A percentile compares a stretch with the other conserved stretches of the same genome.
phyloP scores from a whole-genome alignment of 2,329 filamentous ascomycete genomes.

The Torrubiellomyces zombiae region DNA sequence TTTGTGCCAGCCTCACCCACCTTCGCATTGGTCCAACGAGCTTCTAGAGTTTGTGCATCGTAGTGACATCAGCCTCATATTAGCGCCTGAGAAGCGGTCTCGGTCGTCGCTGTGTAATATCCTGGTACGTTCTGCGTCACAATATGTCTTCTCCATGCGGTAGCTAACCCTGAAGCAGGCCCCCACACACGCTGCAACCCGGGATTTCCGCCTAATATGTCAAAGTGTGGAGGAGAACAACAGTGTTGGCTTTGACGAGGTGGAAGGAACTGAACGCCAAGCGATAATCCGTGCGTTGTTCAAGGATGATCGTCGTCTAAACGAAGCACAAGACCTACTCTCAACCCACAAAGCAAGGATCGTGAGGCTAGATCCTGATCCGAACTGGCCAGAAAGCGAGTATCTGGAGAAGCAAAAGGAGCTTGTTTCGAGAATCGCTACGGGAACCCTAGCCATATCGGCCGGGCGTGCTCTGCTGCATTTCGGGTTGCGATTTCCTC shows the following conservation, averaged over 20 bases:
- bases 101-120: constrained; percentile 20
- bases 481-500: constrained; percentile 71
- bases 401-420: constrained; percentile 87
- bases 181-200: constrained; percentile 47
- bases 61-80: constrained; percentile 58
- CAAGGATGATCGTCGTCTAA: constrained; percentile 74
- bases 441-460: constrained; percentile 76
- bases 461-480: constrained; percentile 76
- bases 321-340: constrained; percentile 72
- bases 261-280: constrained; percentile 69
- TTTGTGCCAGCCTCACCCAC: constrained; percentile 70
- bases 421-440: constrained; percentile 70
- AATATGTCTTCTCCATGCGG: constrained; percentile 5
- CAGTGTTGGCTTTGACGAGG: constrained; percentile 51
- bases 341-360: constrained; percentile 68
- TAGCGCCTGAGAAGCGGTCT: constrained; percentile 24
- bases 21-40: constrained; percentile 54
- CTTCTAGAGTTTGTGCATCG: constrained; percentile 64
- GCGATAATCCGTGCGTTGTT: constrained; percentile 76
- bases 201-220: constrained; percentile 69
- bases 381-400: constrained; percentile 69
- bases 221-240: constrained; percentile 43
- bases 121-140: no score
- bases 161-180: no score
- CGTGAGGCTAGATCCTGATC: constrained; percentile 58